Percentiles rank a stretch among this genome's conserved stretches.
phyloP scores from a whole-genome alignment of 1,284 basidiomycete species.

The Sanghuangporus baumii region DNA sequence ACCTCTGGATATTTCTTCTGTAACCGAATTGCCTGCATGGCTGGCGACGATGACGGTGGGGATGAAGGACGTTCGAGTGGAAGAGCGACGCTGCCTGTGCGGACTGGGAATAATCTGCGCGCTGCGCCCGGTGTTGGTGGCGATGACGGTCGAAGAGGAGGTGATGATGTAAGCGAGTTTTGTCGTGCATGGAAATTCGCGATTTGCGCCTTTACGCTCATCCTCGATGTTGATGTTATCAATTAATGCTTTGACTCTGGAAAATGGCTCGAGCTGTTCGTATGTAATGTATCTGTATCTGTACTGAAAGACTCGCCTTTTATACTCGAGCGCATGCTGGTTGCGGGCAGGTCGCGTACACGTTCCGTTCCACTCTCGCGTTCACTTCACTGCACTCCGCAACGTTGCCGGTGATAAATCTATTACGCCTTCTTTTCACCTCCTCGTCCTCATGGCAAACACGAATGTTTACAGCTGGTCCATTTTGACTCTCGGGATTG shows the following conservation, averaged over 20 bases:
- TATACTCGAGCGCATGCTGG: background rate
- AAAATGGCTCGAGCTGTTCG: background rate
- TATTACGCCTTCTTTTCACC: background rate
- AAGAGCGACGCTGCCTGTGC: conserved; percentile 13
- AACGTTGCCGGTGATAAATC: conserved; percentile 5
- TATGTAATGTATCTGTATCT: background rate
- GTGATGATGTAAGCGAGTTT: background rate
- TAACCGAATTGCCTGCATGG: conserved; percentile 83
- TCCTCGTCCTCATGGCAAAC: background rate
- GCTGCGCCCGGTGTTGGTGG: conserved; percentile 1
- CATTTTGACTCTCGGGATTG: background rate
- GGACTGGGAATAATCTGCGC: conserved; percentile 9
- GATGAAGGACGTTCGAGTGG: conserved; percentile 10
- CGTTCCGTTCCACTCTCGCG: background rate
- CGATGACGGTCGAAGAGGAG: conserved; percentile 1
- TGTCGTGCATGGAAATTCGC: conserved; percentile 4
- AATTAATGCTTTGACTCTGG: background rate
- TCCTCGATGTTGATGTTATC: background rate
- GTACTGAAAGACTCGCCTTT: background rate
- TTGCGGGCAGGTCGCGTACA: conserved; percentile 3
- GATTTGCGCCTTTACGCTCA: conserved; percentile 12
- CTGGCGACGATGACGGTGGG: conserved; percentile 20
- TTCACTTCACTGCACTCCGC: conserved; percentile 1
- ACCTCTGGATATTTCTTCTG: conserved; percentile 94
- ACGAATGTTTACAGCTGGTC: background rate